Evolutionary conservation across 2,329 filamentous ascomycete species (phyloP).

Genomic region (Alternaria gansuensis): DNA sequence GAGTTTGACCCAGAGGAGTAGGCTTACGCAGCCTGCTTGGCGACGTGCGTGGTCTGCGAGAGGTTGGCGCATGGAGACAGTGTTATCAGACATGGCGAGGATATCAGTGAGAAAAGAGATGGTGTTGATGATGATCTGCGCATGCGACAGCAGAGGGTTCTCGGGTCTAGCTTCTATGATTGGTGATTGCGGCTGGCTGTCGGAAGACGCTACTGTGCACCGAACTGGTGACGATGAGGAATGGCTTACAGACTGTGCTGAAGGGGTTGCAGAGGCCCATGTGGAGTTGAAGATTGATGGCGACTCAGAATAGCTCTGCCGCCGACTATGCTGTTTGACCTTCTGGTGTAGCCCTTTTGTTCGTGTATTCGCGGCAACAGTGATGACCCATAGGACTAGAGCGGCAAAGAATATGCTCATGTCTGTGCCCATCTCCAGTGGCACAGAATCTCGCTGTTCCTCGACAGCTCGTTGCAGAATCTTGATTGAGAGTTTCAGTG

Average conservation of each 20-base stretch:
- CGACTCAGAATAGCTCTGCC: slow-evolving; percentile 28
- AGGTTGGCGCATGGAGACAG: slow-evolving; percentile 27
- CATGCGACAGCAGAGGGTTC: slow-evolving; percentile 24
- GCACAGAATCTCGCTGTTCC: slow-evolving; percentile 25
- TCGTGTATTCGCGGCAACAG: slow-evolving; percentile 38
- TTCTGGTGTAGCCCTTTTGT: slow-evolving; percentile 22
- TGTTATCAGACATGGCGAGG: slow-evolving; percentile 25
- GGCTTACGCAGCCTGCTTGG: slow-evolving; percentile 41
- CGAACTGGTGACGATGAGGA: not conserved
- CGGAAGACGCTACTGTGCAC: not conserved
- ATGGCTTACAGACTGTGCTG: not conserved
- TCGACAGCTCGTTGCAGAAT: slow-evolving; percentile 40
- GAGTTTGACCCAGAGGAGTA: slow-evolving; percentile 48
- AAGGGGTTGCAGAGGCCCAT: slow-evolving; percentile 9
- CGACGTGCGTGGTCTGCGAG: slow-evolving; percentile 35
- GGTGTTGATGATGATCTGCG: slow-evolving; percentile 34
- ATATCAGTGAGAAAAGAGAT: slow-evolving; percentile 40
- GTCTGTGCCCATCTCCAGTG: slow-evolving; percentile 42
- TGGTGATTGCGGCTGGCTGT: slow-evolving; percentile 28
- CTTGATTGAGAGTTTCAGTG: slow-evolving; percentile 40
- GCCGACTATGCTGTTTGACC: slow-evolving; percentile 10
- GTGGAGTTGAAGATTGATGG: slow-evolving; percentile 14
- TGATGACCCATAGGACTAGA: slow-evolving; percentile 50
- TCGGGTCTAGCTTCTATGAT: slow-evolving; percentile 19
- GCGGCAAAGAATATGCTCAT: slow-evolving; percentile 50